Evolutionary conservation across 1,139 yeast species (phyloP).

Genomic region (Lodderomyces metapsilosis): DNA sequence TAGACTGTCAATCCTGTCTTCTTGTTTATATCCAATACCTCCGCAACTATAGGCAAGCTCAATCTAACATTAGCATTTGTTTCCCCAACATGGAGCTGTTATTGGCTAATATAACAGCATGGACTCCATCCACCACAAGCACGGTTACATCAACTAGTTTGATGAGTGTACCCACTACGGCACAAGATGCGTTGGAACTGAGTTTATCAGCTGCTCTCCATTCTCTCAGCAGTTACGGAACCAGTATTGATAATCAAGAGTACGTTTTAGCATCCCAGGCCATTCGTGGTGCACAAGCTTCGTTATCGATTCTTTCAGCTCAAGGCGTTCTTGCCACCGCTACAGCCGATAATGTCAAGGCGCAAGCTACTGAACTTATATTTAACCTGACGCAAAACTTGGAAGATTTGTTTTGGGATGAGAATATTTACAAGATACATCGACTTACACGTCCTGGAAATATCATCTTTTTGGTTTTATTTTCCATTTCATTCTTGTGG

Average conservation of each 20-base stretch:
- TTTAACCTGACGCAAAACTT: slow-evolving; percentile 34
- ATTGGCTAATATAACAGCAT: slow-evolving; percentile 9
- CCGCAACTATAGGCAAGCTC: no score
- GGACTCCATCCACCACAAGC: slow-evolving; percentile 13
- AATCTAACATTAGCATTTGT: no score
- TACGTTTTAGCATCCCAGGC: slow-evolving; percentile 21
- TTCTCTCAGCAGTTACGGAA: slow-evolving; percentile 17
- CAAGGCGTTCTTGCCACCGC: slow-evolving; percentile 40
- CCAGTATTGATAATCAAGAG: slow-evolving; percentile 14
- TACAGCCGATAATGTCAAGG: slow-evolving; percentile 24
- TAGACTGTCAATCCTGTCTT: no score
- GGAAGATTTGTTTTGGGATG: slow-evolving; percentile 25
- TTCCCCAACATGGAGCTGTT: background rate
- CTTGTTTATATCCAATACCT: no score
- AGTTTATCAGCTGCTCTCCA: slow-evolving; percentile 12
- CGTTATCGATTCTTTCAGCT: slow-evolving; percentile 34
- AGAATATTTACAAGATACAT: slow-evolving; percentile 35
- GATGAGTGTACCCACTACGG: slow-evolving; percentile 17
- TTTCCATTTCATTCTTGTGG: slow-evolving; percentile 23
- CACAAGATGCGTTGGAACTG: slow-evolving; percentile 18
- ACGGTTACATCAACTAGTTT: slow-evolving; percentile 13
- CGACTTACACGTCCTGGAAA: slow-evolving; percentile 24
- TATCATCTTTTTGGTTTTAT: slow-evolving; percentile 28
- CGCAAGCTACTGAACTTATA: slow-evolving; percentile 33
- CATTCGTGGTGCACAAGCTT: slow-evolving; percentile 39